phyloP scores from a whole-genome alignment of 2,329 filamentous ascomycete genomes.

The Simplicillium sp. region DNA sequence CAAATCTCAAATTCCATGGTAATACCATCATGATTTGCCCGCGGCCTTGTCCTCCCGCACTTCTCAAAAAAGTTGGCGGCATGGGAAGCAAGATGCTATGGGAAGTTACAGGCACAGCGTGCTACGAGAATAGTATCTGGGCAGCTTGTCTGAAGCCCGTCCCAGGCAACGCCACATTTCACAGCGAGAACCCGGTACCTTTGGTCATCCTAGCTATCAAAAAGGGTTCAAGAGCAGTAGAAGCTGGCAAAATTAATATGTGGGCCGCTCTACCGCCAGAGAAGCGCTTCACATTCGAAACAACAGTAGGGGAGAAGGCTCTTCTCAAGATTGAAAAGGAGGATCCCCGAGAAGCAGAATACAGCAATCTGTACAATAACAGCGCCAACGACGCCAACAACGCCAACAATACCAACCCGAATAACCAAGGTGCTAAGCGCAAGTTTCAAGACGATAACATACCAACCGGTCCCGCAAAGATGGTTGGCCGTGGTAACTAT shows the following conservation, averaged over 20 bases:
- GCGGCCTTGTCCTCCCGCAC: constrained; percentile 59
- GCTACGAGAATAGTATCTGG: constrained; percentile 76
- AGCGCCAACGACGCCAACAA: constrained; percentile 27
- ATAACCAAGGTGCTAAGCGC: constrained; percentile 12
- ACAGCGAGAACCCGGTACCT: constrained; percentile 72
- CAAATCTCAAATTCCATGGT: constrained; percentile 70
- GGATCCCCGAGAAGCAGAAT: constrained; percentile 49
- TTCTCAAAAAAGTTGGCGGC: constrained; percentile 78
- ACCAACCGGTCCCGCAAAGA: too few relatives aligned
- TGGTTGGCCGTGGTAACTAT: constrained; percentile 23
- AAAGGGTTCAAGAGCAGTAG: constrained; percentile 65
- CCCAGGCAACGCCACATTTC: constrained; percentile 54
- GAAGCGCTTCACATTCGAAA: constrained; percentile 68
- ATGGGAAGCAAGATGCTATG: constrained; percentile 76
- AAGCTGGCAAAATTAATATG: constrained; percentile 71
- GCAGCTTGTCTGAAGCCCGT: constrained; percentile 71
- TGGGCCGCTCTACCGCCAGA: constrained; percentile 71
- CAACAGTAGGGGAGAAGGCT: constrained; percentile 77
- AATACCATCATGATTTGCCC: constrained; percentile 89
- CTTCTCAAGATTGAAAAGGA: constrained; percentile 74
- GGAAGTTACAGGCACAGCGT: constrained; percentile 70
- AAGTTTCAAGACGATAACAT: constrained; percentile 4
- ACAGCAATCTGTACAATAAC: constrained; percentile 52
- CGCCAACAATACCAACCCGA: constrained; percentile 16
- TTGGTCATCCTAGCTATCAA: constrained; percentile 75